Evolutionary conservation across 179 eudicot genomes (phyloP), one percentile per base, ranked within the genome.

Genomic region (Pouteria campechiana): DNA sequence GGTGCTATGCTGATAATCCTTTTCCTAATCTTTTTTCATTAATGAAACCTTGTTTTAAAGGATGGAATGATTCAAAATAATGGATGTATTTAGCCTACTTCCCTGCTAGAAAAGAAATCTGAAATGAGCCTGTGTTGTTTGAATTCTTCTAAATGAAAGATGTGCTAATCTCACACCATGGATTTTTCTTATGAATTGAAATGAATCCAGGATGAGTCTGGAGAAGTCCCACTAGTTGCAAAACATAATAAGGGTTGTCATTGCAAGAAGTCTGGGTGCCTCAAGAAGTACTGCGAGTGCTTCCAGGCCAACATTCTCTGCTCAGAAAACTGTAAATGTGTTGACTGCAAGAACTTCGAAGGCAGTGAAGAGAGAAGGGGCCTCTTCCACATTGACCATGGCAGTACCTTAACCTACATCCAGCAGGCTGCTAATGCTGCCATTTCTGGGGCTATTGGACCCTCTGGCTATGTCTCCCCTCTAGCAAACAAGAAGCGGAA

Each of bases 201-300:
- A 42, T 21, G 14, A 50, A 19, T 14, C 1, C 17, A 52, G 57
- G 37, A 2, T 30, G 20, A 32, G 5, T 22, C 30, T 19, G 20
- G 29, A 28, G 1, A 21, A 19, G 25, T 12, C 4, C 2, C 13
- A 12, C 3, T 32, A 7, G 19, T 12, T 7, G 55, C 25, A 41
- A 41, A 41, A 41, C 30, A 41, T 19, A 25, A n/a, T n/a, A n/a
- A 31, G 22, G 57, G 57, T 14, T 52, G 57, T 24, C 28, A 23
- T 23, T 52, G 57, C 40, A 52, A 52, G 47, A 52, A 21, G 24
- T 52, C 57, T 14, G 47, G 23, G 30, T 52, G 57, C 57, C 57
- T 52, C 32, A 52, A 40, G 48, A 23, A 17, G 47, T 52, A 52
- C 41, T 52, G 57, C 17, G 46, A 30, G 25, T 52, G 57, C 57